Conservation (phyloP, 2,329 filamentous ascomycete species). For the Colletotrichum sp. region DNA sequence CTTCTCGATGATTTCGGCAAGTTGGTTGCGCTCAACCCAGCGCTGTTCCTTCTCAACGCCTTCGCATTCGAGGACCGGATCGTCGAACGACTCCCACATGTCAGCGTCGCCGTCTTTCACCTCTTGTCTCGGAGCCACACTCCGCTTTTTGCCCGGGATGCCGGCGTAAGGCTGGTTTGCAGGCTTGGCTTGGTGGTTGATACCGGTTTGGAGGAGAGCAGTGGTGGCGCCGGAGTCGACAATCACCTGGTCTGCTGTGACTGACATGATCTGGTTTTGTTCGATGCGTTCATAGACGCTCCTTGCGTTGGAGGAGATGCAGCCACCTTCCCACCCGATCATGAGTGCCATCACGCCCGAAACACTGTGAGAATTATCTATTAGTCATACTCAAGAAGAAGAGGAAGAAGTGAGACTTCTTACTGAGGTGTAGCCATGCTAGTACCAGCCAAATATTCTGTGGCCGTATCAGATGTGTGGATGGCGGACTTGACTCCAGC, state of each 20-base stretch:
- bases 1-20: background rate
- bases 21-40: background rate
- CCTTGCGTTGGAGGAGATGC: background rate
- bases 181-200: background rate
- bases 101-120: background rate
- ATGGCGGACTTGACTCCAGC: too few species aligned
- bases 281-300: background rate
- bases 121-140: background rate
- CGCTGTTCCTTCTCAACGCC: background rate
- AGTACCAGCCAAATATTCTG: background rate
- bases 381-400: background rate
- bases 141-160: background rate
- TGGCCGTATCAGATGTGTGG: too few species aligned
- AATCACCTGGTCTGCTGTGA: background rate
- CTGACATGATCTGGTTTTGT: background rate
- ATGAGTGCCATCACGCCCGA: background rate
- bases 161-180: background rate
- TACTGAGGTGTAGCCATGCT: background rate
- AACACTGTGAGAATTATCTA: background rate
- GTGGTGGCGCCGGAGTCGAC: background rate
- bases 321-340: background rate
- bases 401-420: background rate
- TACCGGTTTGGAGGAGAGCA: background rate
- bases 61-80: background rate
- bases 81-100: background rate